phyloP scores from a whole-genome alignment of 2,329 filamentous ascomycete species.

The Phaeoacremonium minimum region DNA sequence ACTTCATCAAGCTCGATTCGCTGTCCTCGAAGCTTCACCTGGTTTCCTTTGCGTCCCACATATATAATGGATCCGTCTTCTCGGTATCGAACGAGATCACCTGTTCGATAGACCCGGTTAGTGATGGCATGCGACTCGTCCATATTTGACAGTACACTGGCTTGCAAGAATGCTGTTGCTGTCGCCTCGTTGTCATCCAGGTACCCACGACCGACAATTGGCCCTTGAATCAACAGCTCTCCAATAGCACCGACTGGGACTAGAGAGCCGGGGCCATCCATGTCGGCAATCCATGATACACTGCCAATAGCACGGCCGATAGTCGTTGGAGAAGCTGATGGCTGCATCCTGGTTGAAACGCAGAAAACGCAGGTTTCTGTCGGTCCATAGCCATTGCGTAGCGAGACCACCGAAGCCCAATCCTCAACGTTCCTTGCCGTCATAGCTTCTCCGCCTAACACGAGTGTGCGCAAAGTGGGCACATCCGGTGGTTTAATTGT shows the following conservation, averaged over 20 bases:
- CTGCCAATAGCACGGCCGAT: conserved; percentile 12
- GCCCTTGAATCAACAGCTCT: conserved; percentile 28
- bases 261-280: conserved; percentile 12
- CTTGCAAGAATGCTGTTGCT: background rate
- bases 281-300: conserved; percentile 14
- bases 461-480: conserved; percentile 5
- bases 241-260: conserved; percentile 19
- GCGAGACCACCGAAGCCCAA: conserved; percentile 38
- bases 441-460: conserved; percentile 44
- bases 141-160: background rate
- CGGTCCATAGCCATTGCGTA: conserved; percentile 46
- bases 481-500: conserved; percentile 5
- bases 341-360: background rate
- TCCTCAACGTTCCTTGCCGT: conserved; percentile 41
- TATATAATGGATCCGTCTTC: conserved; percentile 3
- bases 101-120: conserved; percentile 5
- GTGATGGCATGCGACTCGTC: too few relatives aligned
- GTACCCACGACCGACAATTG: conserved; percentile 28
- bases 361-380: conserved; percentile 34
- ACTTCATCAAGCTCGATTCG: too few relatives aligned
- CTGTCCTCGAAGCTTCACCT: too few relatives aligned
- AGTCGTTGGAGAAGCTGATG: background rate
- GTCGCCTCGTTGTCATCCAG: background rate
- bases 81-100: conserved; percentile 6
- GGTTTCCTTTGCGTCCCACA: too few relatives aligned